Base-by-base conservation (phyloP, 225 moss, liverwort and hornwort species). In the Straminergon stramineum region DNA sequence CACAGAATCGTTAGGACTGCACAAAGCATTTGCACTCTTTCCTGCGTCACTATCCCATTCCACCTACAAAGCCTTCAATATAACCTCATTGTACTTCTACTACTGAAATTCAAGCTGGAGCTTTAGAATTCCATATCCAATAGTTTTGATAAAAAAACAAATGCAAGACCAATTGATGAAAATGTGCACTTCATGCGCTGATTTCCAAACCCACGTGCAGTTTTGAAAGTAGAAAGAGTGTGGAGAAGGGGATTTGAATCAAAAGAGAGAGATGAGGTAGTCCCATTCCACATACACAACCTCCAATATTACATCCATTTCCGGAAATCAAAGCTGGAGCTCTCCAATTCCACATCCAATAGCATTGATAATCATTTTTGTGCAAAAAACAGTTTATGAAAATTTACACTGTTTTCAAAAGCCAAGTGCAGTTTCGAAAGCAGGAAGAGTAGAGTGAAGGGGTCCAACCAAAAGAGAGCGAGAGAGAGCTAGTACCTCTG, bases 401-500 rank as follows among this genome's bases (percentile, higher is more conserved):
- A 28, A 23, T 79, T 21, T 56, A 31, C 73, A 60, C 58, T 76
- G 19, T 24, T 76, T 45, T 51, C n/a, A 30, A 79, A 65, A 65
- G 6, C 55, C 56, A 22, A 11, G 10, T 41, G 41, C 57, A 85
- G 22, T 39, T 55, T 45, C 16, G 79, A 66, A 30, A 66, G 56
- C 66, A 87, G 65, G 12, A 87, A 30, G 63, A 20, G 52, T 78
- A 85, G 67, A 65, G 35, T 8, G 65, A 83, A 52, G 19, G 26
- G 23, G 3, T 58, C 34, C 34, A 37, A 75, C n/a, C 9, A 45
- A 18, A 13, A 70, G 81, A 67, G 28, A 79, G 64, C 75, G 53
- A 67, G 57, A 66, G n/a, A 79, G 52, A 65, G 82, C 45, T 48
- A 79, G 57, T 88, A 99, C 99, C 96, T 93, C 88, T 95, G 95